Base-by-base conservation (phyloP, 2,329 filamentous ascomycete genomes). In the Penicillium thymicola region DNA sequence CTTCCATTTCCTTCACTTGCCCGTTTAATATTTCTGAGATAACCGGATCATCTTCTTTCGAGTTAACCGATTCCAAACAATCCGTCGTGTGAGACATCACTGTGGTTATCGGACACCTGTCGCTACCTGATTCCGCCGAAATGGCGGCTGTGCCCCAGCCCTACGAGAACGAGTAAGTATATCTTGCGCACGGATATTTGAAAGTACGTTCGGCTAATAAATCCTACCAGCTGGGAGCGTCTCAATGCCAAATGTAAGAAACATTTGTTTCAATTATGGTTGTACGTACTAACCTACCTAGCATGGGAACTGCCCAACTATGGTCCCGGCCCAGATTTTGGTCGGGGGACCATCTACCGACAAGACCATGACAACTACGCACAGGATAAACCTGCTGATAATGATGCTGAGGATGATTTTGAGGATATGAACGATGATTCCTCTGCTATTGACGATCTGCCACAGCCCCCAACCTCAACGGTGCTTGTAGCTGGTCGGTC, bases 251-350 rank as follows among this genome's bases (percentile, higher is more conserved):
- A 55, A 18, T 55, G 52, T 55, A 6, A 43, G 52, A 28, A 8
- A 27, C n/a, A 2, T 5, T 14, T 2, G 5, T 37, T 13, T 32
- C 13, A 8, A 23, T 10, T 18, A 30, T 50, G n/a, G 25, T 4
- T 45, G 1, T 28, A 18, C 3, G 5, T 16, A 34, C 52, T 51
- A 14, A 51, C 23, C n/a, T 50, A 6, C 9, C 4, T 27, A 55
- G 52, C 52, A 36, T 55, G 52, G 52, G 52, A 49, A 18, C 37
- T 55, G 9, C 52, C 52, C 0, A 23, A 55, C 21, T 55, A 55
- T 7, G 52, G 52, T 14, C 52, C 52, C 5, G 30, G 45, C 38
- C 52, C 49, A 18, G 49, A 30, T 14, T 51, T 44, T 21, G 21
- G 18, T 13, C 28, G 37, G 8, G 30, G 46, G 4, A 51, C 21